phyloP scores from a whole-genome alignment of 495 filamentous ascomycete genomes.

The Xylaria scruposa region DNA sequence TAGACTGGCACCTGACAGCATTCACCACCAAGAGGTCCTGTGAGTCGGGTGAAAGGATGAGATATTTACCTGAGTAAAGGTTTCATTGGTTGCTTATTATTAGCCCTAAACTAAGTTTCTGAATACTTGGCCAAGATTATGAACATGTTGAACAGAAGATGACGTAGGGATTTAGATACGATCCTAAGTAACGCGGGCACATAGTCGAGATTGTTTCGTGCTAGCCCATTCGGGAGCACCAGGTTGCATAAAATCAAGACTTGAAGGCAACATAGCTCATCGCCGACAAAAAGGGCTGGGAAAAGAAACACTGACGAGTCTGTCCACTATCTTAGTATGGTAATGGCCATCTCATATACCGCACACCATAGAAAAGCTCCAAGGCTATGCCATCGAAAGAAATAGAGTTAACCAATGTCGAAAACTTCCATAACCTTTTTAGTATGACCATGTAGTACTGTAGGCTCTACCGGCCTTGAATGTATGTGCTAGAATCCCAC shows the following conservation, averaged over 20 bases:
- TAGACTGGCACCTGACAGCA: not conserved
- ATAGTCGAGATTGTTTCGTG: not conserved
- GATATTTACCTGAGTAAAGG: not conserved
- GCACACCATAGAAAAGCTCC: conserved; percentile 10
- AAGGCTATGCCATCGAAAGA: conserved; percentile 10
- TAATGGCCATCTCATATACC: conserved; percentile 13
- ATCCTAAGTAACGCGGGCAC: not conserved
- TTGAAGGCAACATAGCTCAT: conserved; percentile 5
- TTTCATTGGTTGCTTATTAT: conserved; percentile 28
- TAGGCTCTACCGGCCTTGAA: conserved; percentile 31
- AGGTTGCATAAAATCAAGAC: conserved; percentile 11
- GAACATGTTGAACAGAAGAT: not conserved
- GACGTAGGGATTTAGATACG: not conserved
- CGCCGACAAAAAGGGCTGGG: not conserved
- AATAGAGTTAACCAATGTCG: conserved; percentile 17
- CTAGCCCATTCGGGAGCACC: conserved; percentile 5
- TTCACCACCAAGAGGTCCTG: not conserved
- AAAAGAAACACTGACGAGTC: not conserved
- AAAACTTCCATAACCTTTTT: conserved; percentile 29
- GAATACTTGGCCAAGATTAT: conserved; percentile 19
- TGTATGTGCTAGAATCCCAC: conserved; percentile 42
- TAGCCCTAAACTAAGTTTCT: conserved; percentile 20
- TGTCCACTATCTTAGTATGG: conserved; percentile 12
- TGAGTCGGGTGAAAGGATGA: not conserved
- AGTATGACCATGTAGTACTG: conserved; percentile 25